These are phyloP conservation scores for Carpinus viminea DNA, from an alignment of 306 rosid species.

Conservation along the genomic window DNA sequence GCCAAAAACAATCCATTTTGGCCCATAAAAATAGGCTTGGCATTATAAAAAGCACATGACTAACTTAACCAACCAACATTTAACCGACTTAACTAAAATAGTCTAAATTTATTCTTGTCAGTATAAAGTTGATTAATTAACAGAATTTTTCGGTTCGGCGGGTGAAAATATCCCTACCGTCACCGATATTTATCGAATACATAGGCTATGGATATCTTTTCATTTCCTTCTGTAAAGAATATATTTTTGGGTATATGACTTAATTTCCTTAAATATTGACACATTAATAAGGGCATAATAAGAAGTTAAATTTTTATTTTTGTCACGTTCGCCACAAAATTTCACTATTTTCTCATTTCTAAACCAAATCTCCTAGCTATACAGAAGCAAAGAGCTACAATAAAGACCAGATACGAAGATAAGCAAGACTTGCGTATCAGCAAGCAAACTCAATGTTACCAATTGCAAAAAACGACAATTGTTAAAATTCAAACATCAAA, in stretches of 20 bases:
- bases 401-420: neutral
- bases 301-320: too few species aligned
- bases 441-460: conserved; percentile 3
- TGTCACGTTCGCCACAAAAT: neutral
- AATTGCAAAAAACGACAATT: neutral
- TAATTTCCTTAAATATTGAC: too few species aligned
- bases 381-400: neutral
- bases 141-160: too few species aligned
- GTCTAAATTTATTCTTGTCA: too few species aligned
- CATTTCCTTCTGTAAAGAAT: neutral
- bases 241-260: neutral
- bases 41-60: too few species aligned
- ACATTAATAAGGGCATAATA: neutral
- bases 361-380: neutral
- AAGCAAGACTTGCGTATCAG: neutral
- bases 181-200: too few species aligned
- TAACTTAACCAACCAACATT: too few species aligned
- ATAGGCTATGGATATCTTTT: neutral
- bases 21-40: too few species aligned
- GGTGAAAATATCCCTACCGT: too few species aligned
- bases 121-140: too few species aligned
- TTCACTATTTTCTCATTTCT: neutral
- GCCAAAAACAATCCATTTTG: too few species aligned
- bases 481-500: neutral
- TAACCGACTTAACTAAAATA: too few species aligned